These are phyloP conservation scores for Boletus sp. DNA, from an alignment of 1,284 basidiomycete genomes.

Conservation along the genomic window DNA sequence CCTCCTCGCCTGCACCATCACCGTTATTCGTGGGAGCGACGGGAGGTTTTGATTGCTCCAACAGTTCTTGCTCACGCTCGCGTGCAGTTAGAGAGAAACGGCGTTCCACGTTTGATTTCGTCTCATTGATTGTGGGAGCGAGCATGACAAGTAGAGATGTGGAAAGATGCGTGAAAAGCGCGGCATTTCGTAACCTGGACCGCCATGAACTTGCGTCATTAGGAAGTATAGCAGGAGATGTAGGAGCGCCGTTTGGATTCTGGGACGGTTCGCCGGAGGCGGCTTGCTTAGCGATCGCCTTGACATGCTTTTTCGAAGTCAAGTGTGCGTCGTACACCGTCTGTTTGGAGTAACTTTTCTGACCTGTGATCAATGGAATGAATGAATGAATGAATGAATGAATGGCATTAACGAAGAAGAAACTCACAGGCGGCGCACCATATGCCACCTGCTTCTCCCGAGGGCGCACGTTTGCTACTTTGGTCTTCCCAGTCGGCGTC, in stretches of 20 bases:
- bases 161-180: conserved; percentile 70
- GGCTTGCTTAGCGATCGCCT: conserved; percentile 75
- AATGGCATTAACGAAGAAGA: conserved; percentile 6
- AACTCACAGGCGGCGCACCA: conserved; percentile 94
- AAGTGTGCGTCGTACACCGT: conserved; percentile 97
- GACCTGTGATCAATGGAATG: conserved; percentile 59
- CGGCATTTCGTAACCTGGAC: conserved; percentile 64
- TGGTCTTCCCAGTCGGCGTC: conserved; percentile 71
- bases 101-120: conserved; percentile 94
- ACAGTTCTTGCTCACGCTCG: conserved; percentile 90
- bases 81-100: conserved; percentile 93
- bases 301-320: conserved; percentile 91
- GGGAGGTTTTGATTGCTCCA: conserved; percentile 77
- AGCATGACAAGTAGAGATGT: conserved; percentile 66
- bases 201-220: conserved; percentile 41
- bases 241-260: conserved; percentile 58
- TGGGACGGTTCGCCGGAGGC: conserved; percentile 48
- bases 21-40: conserved; percentile 49
- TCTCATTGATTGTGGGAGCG: conserved; percentile 73
- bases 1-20: conserved; percentile 65
- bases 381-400: conserved; percentile 11
- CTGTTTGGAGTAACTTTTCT: conserved; percentile 92
- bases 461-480: conserved; percentile 36
- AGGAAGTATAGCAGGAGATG: conserved; percentile 23
- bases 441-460: conserved; percentile 58